Base-by-base conservation (phyloP, 441 rosid genomes). In the Erodium texanum region DNA sequence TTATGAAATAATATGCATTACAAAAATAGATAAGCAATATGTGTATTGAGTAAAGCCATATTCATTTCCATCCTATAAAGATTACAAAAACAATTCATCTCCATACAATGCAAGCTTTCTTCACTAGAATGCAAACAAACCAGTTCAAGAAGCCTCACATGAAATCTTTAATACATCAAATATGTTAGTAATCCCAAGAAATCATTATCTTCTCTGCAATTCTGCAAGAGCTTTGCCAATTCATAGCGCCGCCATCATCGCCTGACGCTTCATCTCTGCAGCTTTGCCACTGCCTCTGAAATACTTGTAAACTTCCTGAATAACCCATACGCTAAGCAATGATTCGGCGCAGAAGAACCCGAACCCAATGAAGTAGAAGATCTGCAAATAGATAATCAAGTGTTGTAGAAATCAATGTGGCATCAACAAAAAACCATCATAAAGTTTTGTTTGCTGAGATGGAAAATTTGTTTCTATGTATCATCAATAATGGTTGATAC, bases 251-350 rank as follows among this genome's bases (percentile, higher is more conserved):
- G 87, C 78, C 86, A 87, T 86, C 87, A 90, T 71, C 36, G 91
- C 96, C 79, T 92, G 89, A 3, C 82, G 88, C 82, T 86, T 92
- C 78, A 92, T 85, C 84, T 87, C 85, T 62, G 95, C 92, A 41
- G 96, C 96, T 83, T 92, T 92, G 59, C 98, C 98, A 70, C 96
- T 88, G 69, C 98, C 98, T 73, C 98, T 82, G 86, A 95, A 95
- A 72, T 95, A 95, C 87, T 90, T 92, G 83, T 95, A 95, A 64
- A 93, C 89, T 92, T 95, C 93, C 98, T 91, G 98, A 75, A 92
- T 86, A 82, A 95, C 99, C 99, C 98, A 95, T 73, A 95, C 74
- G 72, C 97, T 95, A 77, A 95, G 85, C 61, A 86, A 20, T 50
- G 96, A 86, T 80, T 95, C 98, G 0, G 89, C 23, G 27, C 86